A percentile compares a stretch with the other conserved stretches of the same genome.
Conservation (phyloP, 768 basidiomycete species). For the Lanmaoa pseudosensibilis region DNA sequence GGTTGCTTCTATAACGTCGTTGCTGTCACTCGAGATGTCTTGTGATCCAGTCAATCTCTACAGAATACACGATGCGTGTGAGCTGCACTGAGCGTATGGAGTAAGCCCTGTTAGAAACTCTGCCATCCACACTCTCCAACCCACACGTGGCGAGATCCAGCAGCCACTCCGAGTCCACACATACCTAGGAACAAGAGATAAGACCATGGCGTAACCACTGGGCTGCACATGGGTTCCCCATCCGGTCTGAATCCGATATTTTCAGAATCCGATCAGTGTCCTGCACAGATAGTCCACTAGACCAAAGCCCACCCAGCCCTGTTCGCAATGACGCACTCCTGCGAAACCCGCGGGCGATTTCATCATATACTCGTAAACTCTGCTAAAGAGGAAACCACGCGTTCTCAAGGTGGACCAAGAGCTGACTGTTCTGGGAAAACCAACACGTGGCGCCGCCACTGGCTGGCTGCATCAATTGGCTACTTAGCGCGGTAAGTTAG, state of each 20-base stretch:
- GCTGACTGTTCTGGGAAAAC: constrained; percentile 21
- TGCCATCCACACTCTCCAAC: not conserved
- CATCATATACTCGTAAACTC: constrained; percentile 11
- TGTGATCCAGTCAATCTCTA: constrained; percentile 25
- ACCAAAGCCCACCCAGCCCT: constrained; percentile 5
- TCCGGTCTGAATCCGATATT: constrained; percentile 3
- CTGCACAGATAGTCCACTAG: not conserved
- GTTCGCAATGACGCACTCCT: constrained; percentile 17
- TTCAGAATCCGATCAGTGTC: not conserved
- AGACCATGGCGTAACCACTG: constrained; percentile 13
- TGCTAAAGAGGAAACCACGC: constrained; percentile 10
- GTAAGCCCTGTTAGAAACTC: not conserved
- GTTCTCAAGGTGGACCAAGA: constrained; percentile 16
- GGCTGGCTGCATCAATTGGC: not conserved
- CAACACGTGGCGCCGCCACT: constrained; percentile 14
- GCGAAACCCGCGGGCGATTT: constrained; percentile 26
- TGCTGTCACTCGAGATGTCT: constrained; percentile 21
- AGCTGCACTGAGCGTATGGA: constrained; percentile 3
- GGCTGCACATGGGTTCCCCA: not conserved
- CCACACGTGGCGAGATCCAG: not conserved
- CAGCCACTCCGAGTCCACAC: not conserved
- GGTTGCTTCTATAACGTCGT: constrained; percentile 27
- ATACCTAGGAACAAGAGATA: constrained; percentile 11
- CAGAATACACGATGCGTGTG: constrained; percentile 14
- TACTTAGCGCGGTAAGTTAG: constrained; percentile 6